Conservation (phyloP, 108 stramenopile species). For the Aurantiochytrium sp. region DNA sequence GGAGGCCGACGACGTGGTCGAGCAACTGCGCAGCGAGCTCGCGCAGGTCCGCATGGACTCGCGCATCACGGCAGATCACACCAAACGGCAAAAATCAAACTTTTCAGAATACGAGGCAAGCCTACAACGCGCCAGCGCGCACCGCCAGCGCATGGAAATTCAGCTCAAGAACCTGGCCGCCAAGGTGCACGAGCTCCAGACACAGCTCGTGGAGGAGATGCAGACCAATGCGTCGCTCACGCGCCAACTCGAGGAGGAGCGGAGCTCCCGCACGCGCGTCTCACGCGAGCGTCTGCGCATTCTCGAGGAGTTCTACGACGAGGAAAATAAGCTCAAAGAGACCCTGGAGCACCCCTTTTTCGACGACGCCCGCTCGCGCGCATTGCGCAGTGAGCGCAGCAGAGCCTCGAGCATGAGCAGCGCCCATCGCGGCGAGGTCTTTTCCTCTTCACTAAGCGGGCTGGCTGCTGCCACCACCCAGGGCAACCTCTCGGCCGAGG, state of each 20-base stretch:
- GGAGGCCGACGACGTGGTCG: not conserved
- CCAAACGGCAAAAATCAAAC: not conserved
- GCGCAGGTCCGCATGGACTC: not conserved
- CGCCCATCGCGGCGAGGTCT: not conserved
- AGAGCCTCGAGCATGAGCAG: too few species aligned
- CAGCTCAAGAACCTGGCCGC: not conserved
- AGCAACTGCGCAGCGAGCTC: not conserved
- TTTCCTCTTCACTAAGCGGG: not conserved
- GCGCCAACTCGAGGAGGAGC: not conserved
- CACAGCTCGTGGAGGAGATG: slow-evolving; percentile 9
- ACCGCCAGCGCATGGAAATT: slow-evolving; percentile 10
- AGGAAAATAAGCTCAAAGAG: slow-evolving; percentile 11
- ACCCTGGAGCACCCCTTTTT: slow-evolving; percentile 14
- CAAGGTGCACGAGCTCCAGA: not conserved
- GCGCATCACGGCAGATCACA: not conserved
- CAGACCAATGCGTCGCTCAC: not conserved
- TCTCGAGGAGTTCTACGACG: slow-evolving; percentile 12
- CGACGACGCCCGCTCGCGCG: not conserved
- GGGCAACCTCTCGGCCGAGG: too few species aligned
- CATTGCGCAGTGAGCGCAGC: not conserved
- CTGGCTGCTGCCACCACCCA: too few species aligned
- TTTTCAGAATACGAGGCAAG: not conserved
- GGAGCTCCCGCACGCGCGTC: not conserved
- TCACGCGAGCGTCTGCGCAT: not conserved
- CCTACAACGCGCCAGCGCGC: not conserved